A percentile compares a stretch with the other conserved stretches of the same genome.
These are phyloP conservation scores for Kwoniella heveanensis DNA, from an alignment of 768 basidiomycete genomes.

Conservation along the genomic window DNA sequence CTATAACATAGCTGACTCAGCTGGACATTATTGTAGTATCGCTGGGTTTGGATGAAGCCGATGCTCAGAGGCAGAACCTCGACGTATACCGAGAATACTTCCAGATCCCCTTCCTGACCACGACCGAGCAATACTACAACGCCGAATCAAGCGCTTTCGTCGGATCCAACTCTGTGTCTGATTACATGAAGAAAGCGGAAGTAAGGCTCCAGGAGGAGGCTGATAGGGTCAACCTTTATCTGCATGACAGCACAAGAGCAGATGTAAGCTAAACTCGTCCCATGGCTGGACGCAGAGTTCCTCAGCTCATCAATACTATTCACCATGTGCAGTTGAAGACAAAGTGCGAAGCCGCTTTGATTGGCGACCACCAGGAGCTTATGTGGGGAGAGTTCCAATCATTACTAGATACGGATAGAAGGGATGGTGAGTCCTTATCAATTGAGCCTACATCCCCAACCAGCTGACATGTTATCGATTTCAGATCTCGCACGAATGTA, in stretches of 20 bases:
- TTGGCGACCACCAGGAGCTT: conserved; percentile 76
- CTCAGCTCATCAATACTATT: neutral
- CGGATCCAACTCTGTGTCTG: conserved; percentile 81
- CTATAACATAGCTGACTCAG: neutral
- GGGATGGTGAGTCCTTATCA: conserved; percentile 62
- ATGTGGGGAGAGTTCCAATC: conserved; percentile 94
- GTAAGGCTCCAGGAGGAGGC: conserved; percentile 90
- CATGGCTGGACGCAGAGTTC: neutral
- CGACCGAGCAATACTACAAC: conserved; percentile 88
- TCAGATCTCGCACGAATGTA: conserved; percentile 91
- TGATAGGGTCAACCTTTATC: conserved; percentile 89
- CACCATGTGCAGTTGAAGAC: conserved; percentile 53
- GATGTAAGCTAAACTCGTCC: conserved; percentile 56
- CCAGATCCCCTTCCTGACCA: conserved; percentile 81
- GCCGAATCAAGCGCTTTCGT: conserved; percentile 89
- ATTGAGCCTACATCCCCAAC: neutral
- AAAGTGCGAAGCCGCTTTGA: conserved; percentile 84
- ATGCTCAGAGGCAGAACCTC: conserved; percentile 80
- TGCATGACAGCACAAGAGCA: conserved; percentile 85
- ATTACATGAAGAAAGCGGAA: conserved; percentile 94
- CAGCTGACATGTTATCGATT: conserved; percentile 6
- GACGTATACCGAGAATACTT: conserved; percentile 92
- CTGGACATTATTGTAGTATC: conserved; percentile 61
- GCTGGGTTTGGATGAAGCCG: conserved; percentile 86
- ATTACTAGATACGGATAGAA: conserved; percentile 77